Conservation (phyloP, 2,329 filamentous ascomycete genomes). For the Monilinia vaccinii-corymbosi region DNA sequence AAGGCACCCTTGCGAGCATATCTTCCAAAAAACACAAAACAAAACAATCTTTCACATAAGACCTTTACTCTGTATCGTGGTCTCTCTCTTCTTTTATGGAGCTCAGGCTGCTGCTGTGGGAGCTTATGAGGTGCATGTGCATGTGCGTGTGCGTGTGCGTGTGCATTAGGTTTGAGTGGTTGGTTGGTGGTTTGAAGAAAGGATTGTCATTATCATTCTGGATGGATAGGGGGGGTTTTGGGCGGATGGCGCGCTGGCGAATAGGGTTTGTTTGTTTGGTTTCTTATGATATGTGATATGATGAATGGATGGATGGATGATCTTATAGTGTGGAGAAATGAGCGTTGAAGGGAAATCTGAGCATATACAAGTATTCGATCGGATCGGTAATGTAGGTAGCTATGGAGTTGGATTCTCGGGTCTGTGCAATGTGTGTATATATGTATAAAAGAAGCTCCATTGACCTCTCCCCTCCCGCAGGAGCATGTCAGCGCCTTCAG, state of each 20-base stretch:
- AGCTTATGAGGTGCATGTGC: conserved; percentile 2
- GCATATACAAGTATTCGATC: not conserved
- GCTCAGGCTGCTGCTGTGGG: not conserved
- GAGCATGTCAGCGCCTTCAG: not conserved
- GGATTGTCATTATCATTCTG: no score
- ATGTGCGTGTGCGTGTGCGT: not conserved
- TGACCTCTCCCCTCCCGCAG: not conserved
- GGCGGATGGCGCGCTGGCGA: not conserved
- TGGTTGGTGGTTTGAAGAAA: not conserved
- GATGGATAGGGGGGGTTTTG: no score
- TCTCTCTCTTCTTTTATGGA: not conserved
- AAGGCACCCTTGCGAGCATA: no score
- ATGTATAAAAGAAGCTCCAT: not conserved
- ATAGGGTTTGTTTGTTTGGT: not conserved
- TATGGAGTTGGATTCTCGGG: not conserved
- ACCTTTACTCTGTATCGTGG: no score
- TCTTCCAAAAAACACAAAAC: no score
- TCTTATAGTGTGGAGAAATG: not conserved
- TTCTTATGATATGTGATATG: not conserved
- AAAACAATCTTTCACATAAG: no score
- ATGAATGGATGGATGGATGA: no score
- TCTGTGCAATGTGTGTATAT: no score
- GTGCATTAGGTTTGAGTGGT: not conserved
- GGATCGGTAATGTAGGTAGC: no score
- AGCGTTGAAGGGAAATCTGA: not conserved